These are phyloP conservation scores for Tulasnella sp. DNA, from an alignment of 768 basidiomycete species.

Conservation along the genomic window DNA sequence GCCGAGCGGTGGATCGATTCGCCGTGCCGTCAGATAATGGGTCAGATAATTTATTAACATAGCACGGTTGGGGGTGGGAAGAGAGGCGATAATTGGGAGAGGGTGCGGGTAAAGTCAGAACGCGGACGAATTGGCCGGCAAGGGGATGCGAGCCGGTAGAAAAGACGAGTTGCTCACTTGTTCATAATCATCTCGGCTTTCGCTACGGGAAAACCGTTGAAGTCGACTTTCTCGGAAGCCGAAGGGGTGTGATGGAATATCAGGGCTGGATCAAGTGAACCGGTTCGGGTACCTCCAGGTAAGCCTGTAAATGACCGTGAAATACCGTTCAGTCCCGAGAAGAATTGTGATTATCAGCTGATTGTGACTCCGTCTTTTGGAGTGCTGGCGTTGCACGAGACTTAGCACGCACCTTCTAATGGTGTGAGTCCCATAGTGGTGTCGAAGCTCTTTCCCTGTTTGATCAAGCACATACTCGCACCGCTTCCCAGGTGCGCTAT, in stretches of 20 bases:
- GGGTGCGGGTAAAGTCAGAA: neutral
- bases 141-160: neutral
- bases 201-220: conserved; percentile 38
- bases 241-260: conserved; percentile 72
- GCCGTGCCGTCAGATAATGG: neutral
- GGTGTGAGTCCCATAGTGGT: conserved; percentile 92
- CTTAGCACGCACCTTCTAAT: conserved; percentile 36
- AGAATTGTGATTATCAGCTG: neutral
- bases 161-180: conserved; percentile 24
- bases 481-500: conserved; percentile 86
- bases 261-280: conserved; percentile 71
- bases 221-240: conserved; percentile 51
- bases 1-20: conserved; percentile 12
- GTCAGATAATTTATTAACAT: neutral
- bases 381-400: neutral
- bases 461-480: conserved; percentile 70
- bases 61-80: neutral
- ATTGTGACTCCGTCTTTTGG: neutral
- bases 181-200: conserved; percentile 32
- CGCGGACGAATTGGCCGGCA: neutral
- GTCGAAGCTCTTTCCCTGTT: conserved; percentile 61
- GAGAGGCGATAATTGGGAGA: neutral
- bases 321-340: too few species aligned
- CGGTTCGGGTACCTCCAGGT: conserved; percentile 80
- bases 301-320: too few species aligned